A percentile compares a stretch with the other conserved stretches of the same genome.
Evolutionary conservation across 2,329 filamentous ascomycete species (phyloP).

Genomic region (Trichoderma lentiforme): DNA sequence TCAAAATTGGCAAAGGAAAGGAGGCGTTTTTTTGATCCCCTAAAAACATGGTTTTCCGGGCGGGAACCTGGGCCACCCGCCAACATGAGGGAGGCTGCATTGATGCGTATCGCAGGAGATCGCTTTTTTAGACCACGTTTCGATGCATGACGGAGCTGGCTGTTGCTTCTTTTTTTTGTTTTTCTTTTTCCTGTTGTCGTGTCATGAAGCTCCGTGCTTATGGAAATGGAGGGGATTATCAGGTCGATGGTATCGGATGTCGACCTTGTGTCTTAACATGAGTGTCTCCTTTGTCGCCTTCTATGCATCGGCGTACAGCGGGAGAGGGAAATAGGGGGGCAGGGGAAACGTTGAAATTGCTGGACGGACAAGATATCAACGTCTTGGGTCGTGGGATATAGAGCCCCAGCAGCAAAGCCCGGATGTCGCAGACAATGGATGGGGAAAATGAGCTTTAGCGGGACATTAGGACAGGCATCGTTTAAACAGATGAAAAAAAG

Average conservation of each 20-base stretch:
- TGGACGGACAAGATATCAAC: constrained; percentile 18
- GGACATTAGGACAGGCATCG: constrained; percentile 18
- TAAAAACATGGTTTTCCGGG: constrained; percentile 23
- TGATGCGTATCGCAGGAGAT: constrained; percentile 38
- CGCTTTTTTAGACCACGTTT: constrained; percentile 47
- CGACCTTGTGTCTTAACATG: constrained; percentile 16
- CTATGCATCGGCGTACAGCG: constrained; percentile 9
- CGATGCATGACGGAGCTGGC: constrained; percentile 50
- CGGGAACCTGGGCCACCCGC: constrained; percentile 27
- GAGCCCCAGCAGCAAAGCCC: constrained; percentile 19
- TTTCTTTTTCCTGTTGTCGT: constrained; percentile 38
- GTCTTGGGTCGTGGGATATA: constrained; percentile 21
- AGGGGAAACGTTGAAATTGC: constrained; percentile 11
- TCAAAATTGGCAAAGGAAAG: constrained; percentile 18
- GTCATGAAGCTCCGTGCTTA: constrained; percentile 28
- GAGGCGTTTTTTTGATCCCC: constrained; percentile 25
- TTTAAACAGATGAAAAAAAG: constrained; percentile 19
- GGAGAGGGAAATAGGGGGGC: constrained; percentile 6
- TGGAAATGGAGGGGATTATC: constrained; percentile 27
- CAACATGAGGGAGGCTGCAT: constrained; percentile 29
- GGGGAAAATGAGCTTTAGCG: constrained; percentile 18
- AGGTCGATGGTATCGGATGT: constrained; percentile 23
- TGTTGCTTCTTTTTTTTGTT: constrained; percentile 39
- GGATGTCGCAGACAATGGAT: constrained; percentile 10
- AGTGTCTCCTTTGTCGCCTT: constrained; percentile 17